A percentile compares a stretch with the other conserved stretches of the same genome.
Evolutionary conservation across 148 eudicot genomes (phyloP).

Genomic region (Arctostaphylos glauca): DNA sequence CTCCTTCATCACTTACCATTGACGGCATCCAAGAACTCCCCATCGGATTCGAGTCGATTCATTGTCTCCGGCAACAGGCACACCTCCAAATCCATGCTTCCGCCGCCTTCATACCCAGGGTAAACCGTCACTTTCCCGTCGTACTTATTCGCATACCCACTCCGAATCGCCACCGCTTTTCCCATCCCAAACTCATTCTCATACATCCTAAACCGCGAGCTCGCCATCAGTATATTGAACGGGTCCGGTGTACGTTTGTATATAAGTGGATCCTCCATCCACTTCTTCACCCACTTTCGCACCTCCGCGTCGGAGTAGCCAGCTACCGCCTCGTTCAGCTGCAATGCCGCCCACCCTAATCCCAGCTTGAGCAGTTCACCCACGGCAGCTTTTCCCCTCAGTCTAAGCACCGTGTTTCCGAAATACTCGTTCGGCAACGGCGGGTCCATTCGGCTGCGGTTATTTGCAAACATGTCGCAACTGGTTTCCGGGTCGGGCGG

Average conservation of each 20-base stretch:
- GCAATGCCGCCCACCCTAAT: background rate
- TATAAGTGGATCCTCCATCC: slow-evolving; percentile 16
- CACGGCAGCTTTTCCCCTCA: background rate
- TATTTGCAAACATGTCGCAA: slow-evolving; percentile 2
- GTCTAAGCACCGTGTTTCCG: slow-evolving; percentile 15
- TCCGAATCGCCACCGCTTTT: slow-evolving; percentile 28
- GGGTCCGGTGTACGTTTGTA: slow-evolving; percentile 18
- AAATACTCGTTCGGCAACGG: slow-evolving; percentile 24
- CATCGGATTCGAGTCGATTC: slow-evolving; percentile 21
- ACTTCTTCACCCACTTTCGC: slow-evolving; percentile 6
- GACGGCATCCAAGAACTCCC: slow-evolving; percentile 16
- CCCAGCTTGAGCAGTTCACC: background rate
- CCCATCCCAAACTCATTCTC: slow-evolving; percentile 29
- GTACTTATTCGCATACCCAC: slow-evolving; percentile 26
- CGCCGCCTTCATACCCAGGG: slow-evolving; percentile 26
- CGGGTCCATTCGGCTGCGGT: slow-evolving; percentile 25
- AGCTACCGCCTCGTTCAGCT: background rate
- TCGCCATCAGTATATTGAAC: slow-evolving; percentile 11
- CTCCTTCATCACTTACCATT: background rate
- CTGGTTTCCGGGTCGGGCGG: slow-evolving; percentile 5
- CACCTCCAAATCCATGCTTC: slow-evolving; percentile 32
- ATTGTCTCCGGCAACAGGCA: slow-evolving; percentile 21
- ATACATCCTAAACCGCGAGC: slow-evolving; percentile 31
- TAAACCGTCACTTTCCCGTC: slow-evolving; percentile 31
- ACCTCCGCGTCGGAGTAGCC: slow-evolving; percentile 11